Evolutionary conservation across 2,329 filamentous ascomycete genomes (phyloP).

Genomic region (Knoxdaviesia proteae): DNA sequence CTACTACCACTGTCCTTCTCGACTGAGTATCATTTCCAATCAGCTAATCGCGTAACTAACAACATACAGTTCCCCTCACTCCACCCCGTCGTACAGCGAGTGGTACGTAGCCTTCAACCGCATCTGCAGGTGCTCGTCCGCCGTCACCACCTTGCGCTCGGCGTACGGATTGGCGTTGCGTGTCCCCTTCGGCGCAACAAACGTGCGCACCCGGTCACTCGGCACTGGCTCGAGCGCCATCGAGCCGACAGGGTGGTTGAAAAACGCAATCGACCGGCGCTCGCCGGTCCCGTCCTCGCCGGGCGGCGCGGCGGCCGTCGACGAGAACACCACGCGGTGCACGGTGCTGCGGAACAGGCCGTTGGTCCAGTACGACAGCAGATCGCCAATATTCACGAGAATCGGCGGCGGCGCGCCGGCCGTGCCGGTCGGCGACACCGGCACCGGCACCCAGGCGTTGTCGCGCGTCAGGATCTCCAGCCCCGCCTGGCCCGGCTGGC

Average conservation of each 20-base stretch:
- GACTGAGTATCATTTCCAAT: too few relatives aligned
- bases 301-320: constrained; percentile 4
- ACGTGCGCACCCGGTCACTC: constrained; percentile 30
- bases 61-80: constrained; percentile 2
- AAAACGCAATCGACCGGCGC: constrained; percentile 47
- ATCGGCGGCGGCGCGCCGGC: constrained; percentile 47
- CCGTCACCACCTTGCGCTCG: constrained; percentile 36
- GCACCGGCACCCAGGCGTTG: constrained; percentile 39
- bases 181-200: constrained; percentile 13
- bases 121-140: constrained; percentile 41
- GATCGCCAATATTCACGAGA: constrained; percentile 54
- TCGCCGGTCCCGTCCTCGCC: constrained; percentile 15
- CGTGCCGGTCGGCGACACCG: constrained; percentile 41
- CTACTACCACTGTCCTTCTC: too few relatives aligned
- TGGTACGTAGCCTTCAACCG: constrained; percentile 38
- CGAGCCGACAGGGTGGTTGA: constrained; percentile 40
- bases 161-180: constrained; percentile 23
- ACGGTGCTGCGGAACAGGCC: constrained; percentile 73
- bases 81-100: constrained; percentile 26
- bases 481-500: constrained; percentile 64
- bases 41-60: too few relatives aligned
- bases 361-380: constrained; percentile 73
- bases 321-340: constrained; percentile 62
- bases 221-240: constrained; percentile 36
- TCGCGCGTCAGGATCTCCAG: constrained; percentile 55